Base-by-base conservation (phyloP, 2,329 filamentous ascomycete species). In the Fusarium bulbicola region DNA sequence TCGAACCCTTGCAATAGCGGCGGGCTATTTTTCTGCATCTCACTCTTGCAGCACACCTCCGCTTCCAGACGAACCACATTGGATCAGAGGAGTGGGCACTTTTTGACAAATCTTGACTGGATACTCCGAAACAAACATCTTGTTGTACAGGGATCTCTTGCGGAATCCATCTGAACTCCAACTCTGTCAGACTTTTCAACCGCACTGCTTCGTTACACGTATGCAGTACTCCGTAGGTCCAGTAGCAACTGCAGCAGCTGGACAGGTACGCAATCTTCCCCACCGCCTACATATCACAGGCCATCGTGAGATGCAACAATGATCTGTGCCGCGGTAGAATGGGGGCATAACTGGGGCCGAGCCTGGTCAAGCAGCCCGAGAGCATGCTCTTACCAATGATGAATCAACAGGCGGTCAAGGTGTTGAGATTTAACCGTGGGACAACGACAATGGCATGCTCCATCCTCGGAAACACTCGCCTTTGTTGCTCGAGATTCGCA, bases 331-430 rank as follows among this genome's bases (percentile, higher is more conserved):
- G 65, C 62, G 63, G 68, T 60, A 56, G 46, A 63, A 70, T 61
- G 74, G 68, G 68, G 50, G 70, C 59, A 66, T 52, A 72, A 50
- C 66, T 46, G 64, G 59, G 57, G 65, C 70, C 70, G 68, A 65
- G 62, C 63, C 65, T 59, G 65, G 70, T 70, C 67, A 54, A 63
- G 50, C 52, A 65, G 45, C 58, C 40, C 28, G 61, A 65, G 46
- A 74, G 42, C 52, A 62, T 60, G 59, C 47, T 70, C 39, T 64
- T 46, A 43, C 42, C 52, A 46, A 56, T 49, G 37, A 36, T 66
- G 56, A 50, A 73, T 63, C 73, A 76, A 77, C 68, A 75, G 63
- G 74, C 74, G 74, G 74, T 76, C 74, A 76, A 73, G 65, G 36
- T 71, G 54, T 53, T 56, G 34, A 66, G 56, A 60, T 57, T 64